Evolutionary conservation across 2,329 filamentous ascomycete genomes (phyloP), one percentile per base, ranked within the genome.

Genomic region (Clarireedia sp.): DNA sequence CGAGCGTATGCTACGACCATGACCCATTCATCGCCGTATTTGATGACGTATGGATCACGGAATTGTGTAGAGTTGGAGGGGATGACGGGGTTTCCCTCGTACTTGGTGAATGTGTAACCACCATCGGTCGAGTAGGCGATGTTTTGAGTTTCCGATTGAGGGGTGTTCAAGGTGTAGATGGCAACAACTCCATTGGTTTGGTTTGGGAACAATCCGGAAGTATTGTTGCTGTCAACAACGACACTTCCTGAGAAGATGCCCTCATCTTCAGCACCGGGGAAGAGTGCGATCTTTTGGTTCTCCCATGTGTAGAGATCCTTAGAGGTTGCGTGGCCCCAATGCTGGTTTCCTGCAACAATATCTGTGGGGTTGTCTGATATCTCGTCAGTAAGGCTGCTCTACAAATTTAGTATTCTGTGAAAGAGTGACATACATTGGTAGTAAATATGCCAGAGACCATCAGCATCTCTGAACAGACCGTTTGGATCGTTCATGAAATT

Each of bases 291-390:
- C 5, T 78, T 77, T 63, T 86, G 82, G 59, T 86, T 85, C 1
- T 71, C 72, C 83, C 83, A 87, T 57, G 79, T 77, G 62, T 82
- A 85, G 1, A 86, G 70, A 62, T 87, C 82, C 14, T 69, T 63
- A 33, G 77, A 81, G 1, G 82, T 85, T 2, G 82, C 82, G 63
- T 86, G 83, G 9, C 83, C 83, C 83, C 83, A 86, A 62, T 85
- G 81, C 63, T 85, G 78, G 57, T 83, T 81, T 1, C 80, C 81
- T 5, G 71, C 77, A 0, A 78, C 73, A 7, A 70, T 68, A 2
- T 64, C 74, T 0, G 72, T 72, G 1, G 78, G 77, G 54, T 80
- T 79, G 60, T 78, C 74, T 76, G 19, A 45, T 54, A 19, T 43
- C 26, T 23, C 45, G 38, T 48, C 29, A 48, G 23, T 19, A 6